Evolutionary conservation across 2,329 filamentous ascomycete genomes (phyloP), one percentile per base, ranked within the genome.

Genomic region (Didymella pinodella): DNA sequence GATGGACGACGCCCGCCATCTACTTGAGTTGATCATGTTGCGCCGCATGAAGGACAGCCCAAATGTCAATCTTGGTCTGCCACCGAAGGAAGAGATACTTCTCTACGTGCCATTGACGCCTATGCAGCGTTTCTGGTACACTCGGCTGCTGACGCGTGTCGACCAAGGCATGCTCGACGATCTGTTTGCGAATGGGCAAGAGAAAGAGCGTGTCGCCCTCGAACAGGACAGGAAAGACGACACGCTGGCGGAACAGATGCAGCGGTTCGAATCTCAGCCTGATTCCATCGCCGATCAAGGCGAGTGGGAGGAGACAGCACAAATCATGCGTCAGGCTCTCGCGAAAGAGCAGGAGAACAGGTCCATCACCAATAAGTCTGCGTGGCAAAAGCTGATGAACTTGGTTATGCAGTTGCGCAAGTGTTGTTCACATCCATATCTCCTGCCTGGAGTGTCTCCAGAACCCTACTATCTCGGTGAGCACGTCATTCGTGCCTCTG

Each of bases 301-400:
- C 75, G 64, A 67, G 8, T 85, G 83, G 83, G 78, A 79, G 11
- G 59, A 96, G 96, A 80, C 94, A 90, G 81, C 93, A 93, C 77
- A 90, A 93, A 88, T 98, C 95, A 83, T 98, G 93, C 84, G 93
- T 91, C 78, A 97, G 94, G 80, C 97, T 90, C 55, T 91, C 2
- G 64, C 73, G 10, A 73, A 78, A 11, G 76, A 79, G 54, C 68
- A 76, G 26, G 66, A 73, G 7, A 67, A 69, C 20, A 65, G 65
- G 20, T 64, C 57, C 6, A 43, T 65, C 18, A 48, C 43, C 22
- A 60, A 43, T 44, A 77, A 73, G 52, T 75, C 72, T 4, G 76
- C 78, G 3, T 84, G 82, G 81, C 76, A 77, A 41, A 82, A 80
- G 62, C 67, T 85, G 26, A 82, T 84, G 80, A 85, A 86, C 54